phyloP scores from a whole-genome alignment of 2,329 filamentous ascomycete species.

The Penicillium sp. region DNA sequence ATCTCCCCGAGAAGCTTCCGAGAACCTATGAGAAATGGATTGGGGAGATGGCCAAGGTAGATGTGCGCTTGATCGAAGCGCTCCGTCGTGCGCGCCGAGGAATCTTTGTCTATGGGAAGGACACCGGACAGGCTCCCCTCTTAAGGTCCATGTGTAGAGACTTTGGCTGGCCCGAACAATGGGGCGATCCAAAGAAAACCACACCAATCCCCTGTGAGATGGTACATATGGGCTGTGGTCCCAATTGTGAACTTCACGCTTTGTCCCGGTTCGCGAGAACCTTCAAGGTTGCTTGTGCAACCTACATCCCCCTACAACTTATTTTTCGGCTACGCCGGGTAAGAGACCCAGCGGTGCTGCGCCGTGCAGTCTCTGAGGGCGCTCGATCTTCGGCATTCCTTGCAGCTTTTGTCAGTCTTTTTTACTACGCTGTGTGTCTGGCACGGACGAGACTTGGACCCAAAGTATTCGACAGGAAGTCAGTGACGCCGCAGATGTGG shows the following conservation, averaged over 20 bases:
- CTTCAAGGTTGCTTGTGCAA: constrained; percentile 68
- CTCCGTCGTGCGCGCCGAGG: constrained; percentile 61
- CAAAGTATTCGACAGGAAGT: constrained; percentile 53
- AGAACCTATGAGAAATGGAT: constrained; percentile 77
- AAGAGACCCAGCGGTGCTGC: constrained; percentile 41
- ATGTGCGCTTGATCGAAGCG: constrained; percentile 66
- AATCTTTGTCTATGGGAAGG: constrained; percentile 63
- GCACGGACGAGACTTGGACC: constrained; percentile 69
- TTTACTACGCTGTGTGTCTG: constrained; percentile 82
- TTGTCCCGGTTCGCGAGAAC: constrained; percentile 60
- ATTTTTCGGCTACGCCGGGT: constrained; percentile 52
- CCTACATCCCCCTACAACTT: constrained; percentile 70
- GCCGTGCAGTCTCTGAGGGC: constrained; percentile 54
- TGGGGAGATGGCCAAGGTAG: constrained; percentile 66
- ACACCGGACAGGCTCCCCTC: constrained; percentile 63
- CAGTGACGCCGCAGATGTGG: constrained; percentile 50
- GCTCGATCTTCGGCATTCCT: constrained; percentile 70
- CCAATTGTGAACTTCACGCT: constrained; percentile 67
- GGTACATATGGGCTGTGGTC: constrained; percentile 72
- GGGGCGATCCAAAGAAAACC: constrained; percentile 64
- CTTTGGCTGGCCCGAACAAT: constrained; percentile 60
- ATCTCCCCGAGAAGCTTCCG: constrained; percentile 64
- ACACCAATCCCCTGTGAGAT: constrained; percentile 75
- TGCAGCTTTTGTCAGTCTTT: constrained; percentile 67
- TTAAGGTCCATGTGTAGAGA: constrained; percentile 68